phyloP scores from a whole-genome alignment of 2,329 filamentous ascomycete species.

The Alternaria atra region DNA sequence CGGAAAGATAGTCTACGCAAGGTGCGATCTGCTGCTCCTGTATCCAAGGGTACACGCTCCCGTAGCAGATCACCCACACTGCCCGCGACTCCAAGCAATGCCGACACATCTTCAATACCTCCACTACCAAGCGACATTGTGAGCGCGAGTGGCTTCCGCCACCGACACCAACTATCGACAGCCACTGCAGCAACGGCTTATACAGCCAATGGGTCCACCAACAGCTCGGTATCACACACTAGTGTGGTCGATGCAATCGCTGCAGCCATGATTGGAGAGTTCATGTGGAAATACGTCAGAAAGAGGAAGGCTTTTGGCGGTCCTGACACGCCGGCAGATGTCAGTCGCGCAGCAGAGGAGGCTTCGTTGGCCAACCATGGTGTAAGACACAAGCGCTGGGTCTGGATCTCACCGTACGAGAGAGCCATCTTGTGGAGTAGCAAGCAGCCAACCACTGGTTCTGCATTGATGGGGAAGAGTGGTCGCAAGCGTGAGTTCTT shows the following conservation, averaged over 20 bases:
- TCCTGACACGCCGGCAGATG: constrained; percentile 61
- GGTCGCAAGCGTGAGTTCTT: constrained; percentile 85
- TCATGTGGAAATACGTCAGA: constrained; percentile 92
- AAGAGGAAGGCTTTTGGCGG: constrained; percentile 91
- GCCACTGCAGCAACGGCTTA: constrained; percentile 67
- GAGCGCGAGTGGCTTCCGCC: constrained; percentile 52
- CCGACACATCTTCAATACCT: constrained; percentile 75
- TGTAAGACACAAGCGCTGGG: constrained; percentile 91
- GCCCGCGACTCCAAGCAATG: constrained; percentile 72
- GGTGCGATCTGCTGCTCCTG: constrained; percentile 80
- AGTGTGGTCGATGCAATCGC: constrained; percentile 96
- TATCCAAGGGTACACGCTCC: constrained; percentile 61
- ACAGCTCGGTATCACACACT: constrained; percentile 71
- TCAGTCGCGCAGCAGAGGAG: constrained; percentile 64
- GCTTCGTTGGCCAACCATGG: constrained; percentile 72
- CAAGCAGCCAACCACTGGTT: constrained; percentile 90
- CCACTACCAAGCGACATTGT: constrained; percentile 78
- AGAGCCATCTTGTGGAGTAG: constrained; percentile 97
- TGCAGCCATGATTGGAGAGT: constrained; percentile 97
- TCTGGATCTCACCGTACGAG: constrained; percentile 98
- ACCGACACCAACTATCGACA: constrained; percentile 68
- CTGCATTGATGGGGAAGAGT: constrained; percentile 89
- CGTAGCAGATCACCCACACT: constrained; percentile 66
- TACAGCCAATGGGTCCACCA: constrained; percentile 65
- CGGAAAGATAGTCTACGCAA: constrained; percentile 76